Evolutionary conservation across 148 eudicot genomes (phyloP).

Genomic region (Chenopodium formosanum): DNA sequence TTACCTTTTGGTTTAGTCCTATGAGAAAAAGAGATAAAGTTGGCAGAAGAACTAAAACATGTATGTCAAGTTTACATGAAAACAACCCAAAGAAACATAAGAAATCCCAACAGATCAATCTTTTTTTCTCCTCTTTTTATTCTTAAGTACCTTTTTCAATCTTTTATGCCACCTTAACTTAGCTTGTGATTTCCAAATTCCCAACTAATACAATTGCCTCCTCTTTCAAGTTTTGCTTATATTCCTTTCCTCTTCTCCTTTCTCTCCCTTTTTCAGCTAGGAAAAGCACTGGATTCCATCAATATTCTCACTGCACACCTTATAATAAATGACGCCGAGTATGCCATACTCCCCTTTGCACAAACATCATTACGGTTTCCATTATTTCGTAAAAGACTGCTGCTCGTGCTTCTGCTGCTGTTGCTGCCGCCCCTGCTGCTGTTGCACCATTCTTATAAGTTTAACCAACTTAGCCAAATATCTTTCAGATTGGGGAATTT

Average conservation of each 20-base stretch:
- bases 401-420: background rate
- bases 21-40: constrained; percentile 27
- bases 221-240: constrained; percentile 71
- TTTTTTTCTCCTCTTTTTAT: constrained; percentile 25
- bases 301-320: constrained; percentile 30
- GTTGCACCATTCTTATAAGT: background rate
- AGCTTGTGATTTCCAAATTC: constrained; percentile 62
- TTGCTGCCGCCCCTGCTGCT: background rate
- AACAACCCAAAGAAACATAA: constrained; percentile 26
- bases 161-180: constrained; percentile 39
- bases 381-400: constrained; percentile 29
- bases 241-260: constrained; percentile 56
- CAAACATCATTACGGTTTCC: constrained; percentile 19
- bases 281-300: constrained; percentile 75
- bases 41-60: constrained; percentile 22
- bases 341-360: constrained; percentile 45
- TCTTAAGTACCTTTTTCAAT: constrained; percentile 25
- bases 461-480: background rate
- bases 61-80: constrained; percentile 26
- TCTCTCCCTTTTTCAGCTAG: constrained; percentile 55
- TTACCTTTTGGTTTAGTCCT: constrained; percentile 41
- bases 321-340: constrained; percentile 30
- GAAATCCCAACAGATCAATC: constrained; percentile 40
- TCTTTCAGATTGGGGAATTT: background rate
- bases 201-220: constrained; percentile 66